Conservation (phyloP, 805 yeast genomes). For the Yamadazyma endophytica region DNA sequence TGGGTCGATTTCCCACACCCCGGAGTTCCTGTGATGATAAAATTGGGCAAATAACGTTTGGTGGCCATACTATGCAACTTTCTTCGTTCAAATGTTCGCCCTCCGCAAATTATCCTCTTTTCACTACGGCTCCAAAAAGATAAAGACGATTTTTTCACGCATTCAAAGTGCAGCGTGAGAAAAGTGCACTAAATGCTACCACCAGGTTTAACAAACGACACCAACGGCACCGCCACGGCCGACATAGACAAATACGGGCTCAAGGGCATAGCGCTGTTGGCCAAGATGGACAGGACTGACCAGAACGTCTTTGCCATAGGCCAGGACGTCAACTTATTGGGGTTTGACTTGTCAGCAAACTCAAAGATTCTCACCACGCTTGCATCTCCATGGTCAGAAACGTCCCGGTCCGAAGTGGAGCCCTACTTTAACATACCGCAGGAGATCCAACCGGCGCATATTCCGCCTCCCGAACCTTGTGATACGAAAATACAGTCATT, state of each 20-base stretch:
- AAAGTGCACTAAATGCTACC: too few relatives aligned
- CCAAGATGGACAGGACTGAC: conserved; percentile 60
- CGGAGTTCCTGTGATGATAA: conserved; percentile 93
- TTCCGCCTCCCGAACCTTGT: conserved; percentile 41
- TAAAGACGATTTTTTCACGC: conserved; percentile 10
- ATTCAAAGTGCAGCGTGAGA: too few relatives aligned
- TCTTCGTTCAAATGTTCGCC: conserved; percentile 7
- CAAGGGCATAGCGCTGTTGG: conserved; percentile 55
- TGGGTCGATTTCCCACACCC: conserved; percentile 86
- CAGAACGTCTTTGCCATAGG: conserved; percentile 69
- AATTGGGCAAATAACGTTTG: conserved; percentile 60
- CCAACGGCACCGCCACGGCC: conserved; percentile 7
- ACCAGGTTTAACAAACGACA: conserved; percentile 16
- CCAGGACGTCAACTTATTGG: conserved; percentile 64
- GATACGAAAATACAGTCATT: conserved; percentile 55
- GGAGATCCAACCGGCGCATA: conserved; percentile 25
- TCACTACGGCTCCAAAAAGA: neutral
- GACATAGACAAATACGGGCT: conserved; percentile 67
- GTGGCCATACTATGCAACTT: neutral
- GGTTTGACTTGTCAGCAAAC: conserved; percentile 51
- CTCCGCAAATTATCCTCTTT: neutral
- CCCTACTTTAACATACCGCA: conserved; percentile 72
- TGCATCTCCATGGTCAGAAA: conserved; percentile 94
- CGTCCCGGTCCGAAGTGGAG: conserved; percentile 84
- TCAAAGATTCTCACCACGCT: conserved; percentile 58